Conservation (phyloP, 1,284 basidiomycete genomes). For the Trametes hirsuta region DNA sequence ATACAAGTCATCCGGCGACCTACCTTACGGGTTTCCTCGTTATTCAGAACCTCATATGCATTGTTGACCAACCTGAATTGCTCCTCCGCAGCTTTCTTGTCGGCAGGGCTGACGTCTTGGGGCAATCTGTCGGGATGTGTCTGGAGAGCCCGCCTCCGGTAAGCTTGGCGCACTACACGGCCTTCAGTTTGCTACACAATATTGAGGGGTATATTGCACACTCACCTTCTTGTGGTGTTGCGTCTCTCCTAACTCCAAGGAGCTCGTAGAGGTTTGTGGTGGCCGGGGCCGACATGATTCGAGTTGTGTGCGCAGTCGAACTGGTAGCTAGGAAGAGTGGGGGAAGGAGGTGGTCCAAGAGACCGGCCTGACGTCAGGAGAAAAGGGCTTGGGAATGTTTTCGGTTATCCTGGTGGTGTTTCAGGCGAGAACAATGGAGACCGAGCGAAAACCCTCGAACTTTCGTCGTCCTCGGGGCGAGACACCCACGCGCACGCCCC, state of each 20-base stretch:
- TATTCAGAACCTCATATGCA: conserved; percentile 53
- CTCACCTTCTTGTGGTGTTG: conserved; percentile 48
- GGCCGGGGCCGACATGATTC: background rate
- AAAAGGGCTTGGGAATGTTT: conserved; percentile 2
- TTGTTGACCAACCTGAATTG: conserved; percentile 53
- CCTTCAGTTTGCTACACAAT: background rate
- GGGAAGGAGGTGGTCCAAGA: background rate
- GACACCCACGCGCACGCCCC: background rate
- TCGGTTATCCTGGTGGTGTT: background rate
- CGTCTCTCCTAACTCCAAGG: conserved; percentile 42
- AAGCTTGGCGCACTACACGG: conserved; percentile 50
- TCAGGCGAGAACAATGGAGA: background rate
- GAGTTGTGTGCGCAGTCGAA: background rate
- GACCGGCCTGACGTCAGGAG: conserved; percentile 3
- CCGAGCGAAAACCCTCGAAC: conserved; percentile 12
- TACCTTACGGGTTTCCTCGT: conserved; percentile 46
- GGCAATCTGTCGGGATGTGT: conserved; percentile 55
- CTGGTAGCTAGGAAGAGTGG: background rate
- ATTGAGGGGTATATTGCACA: background rate
- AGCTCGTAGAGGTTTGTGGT: conserved; percentile 55
- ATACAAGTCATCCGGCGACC: conserved; percentile 18
- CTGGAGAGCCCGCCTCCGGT: conserved; percentile 47
- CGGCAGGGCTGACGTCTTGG: conserved; percentile 38
- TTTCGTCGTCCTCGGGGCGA: background rate
- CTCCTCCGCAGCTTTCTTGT: conserved; percentile 48